A percentile compares a stretch with the other conserved stretches of the same genome.
These are phyloP conservation scores for Mycena chlorophos DNA, from an alignment of 768 basidiomycete species.

Conservation along the genomic window DNA sequence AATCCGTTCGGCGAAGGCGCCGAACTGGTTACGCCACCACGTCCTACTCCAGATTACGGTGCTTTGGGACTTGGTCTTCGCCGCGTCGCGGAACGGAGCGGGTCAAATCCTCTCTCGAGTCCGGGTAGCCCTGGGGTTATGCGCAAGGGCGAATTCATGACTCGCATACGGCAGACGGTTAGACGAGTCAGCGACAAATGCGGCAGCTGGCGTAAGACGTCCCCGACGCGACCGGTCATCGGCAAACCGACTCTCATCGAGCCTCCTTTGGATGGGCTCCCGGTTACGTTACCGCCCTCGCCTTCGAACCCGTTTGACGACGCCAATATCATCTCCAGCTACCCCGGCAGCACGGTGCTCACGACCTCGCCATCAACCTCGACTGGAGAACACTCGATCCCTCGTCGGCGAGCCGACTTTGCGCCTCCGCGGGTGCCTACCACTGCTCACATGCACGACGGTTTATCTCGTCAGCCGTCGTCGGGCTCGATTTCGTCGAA, in stretches of 20 bases:
- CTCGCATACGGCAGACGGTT: conserved; percentile 61
- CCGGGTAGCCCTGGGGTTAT: conserved; percentile 52
- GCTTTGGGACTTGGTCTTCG: conserved; percentile 50
- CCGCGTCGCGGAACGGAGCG: conserved; percentile 48
- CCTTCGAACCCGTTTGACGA: conserved; percentile 45
- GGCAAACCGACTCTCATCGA: conserved; percentile 54
- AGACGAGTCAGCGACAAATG: conserved; percentile 69
- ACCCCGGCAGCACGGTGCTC: conserved; percentile 49
- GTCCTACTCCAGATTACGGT: conserved; percentile 28
- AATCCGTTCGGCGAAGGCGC: conserved; percentile 20
- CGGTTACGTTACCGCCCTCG: conserved; percentile 36
- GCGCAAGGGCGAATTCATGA: conserved; percentile 70
- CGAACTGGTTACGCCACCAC: conserved; percentile 17
- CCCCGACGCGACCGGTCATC: conserved; percentile 51
- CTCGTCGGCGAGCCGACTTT: conserved; percentile 68
- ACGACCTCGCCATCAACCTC: conserved; percentile 66
- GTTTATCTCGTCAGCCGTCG: conserved; percentile 38
- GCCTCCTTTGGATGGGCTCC: conserved; percentile 24
- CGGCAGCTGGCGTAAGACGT: conserved; percentile 32
- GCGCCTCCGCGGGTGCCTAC: conserved; percentile 54
- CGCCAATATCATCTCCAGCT: conserved; percentile 33
- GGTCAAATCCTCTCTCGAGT: conserved; percentile 31
- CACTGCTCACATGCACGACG: conserved; percentile 43
- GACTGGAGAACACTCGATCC: conserved; percentile 64
- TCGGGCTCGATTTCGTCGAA: conserved; percentile 35